A percentile compares a stretch with the other conserved stretches of the same genome.
These are phyloP conservation scores for Tolypocladium paradoxum DNA, from an alignment of 2,329 filamentous ascomycete species.

Conservation along the genomic window DNA sequence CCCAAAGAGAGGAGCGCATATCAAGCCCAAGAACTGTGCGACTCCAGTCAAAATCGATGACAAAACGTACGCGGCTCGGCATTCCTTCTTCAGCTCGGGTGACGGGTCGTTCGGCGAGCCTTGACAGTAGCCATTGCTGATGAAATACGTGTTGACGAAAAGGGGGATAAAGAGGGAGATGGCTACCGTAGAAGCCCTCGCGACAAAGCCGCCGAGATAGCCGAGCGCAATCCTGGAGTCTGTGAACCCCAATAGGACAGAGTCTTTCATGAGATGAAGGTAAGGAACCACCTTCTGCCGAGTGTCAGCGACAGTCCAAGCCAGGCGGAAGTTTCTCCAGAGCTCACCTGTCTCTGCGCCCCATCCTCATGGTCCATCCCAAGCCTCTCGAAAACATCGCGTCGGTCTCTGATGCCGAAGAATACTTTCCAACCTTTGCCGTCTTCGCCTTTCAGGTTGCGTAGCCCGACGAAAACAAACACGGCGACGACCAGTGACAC, in stretches of 20 bases:
- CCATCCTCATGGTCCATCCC: constrained; percentile 10
- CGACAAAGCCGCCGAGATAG: constrained; percentile 90
- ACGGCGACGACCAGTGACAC: constrained; percentile 63
- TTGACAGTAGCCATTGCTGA: constrained; percentile 67
- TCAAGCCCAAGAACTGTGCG: constrained; percentile 74
- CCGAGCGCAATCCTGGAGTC: constrained; percentile 74
- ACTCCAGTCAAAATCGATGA: constrained; percentile 81
- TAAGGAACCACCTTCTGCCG: constrained; percentile 39
- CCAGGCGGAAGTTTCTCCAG: not conserved
- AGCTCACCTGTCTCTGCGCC: constrained; percentile 15
- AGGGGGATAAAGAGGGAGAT: constrained; percentile 93
- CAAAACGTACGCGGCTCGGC: constrained; percentile 76
- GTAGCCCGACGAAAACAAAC: constrained; percentile 70
- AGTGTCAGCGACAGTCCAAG: not conserved
- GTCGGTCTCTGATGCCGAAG: constrained; percentile 27
- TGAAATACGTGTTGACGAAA: constrained; percentile 85
- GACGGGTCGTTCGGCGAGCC: constrained; percentile 52
- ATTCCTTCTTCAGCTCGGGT: constrained; percentile 73
- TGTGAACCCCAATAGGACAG: constrained; percentile 59
- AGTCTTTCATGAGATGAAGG: constrained; percentile 47
- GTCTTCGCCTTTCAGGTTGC: constrained; percentile 58
- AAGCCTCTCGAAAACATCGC: constrained; percentile 8
- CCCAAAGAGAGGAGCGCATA: constrained; percentile 80
- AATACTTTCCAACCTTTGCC: constrained; percentile 60
- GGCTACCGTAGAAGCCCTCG: constrained; percentile 84